phyloP scores from a whole-genome alignment of 78 protist species.

The Abeoforma whisleri region DNA sequence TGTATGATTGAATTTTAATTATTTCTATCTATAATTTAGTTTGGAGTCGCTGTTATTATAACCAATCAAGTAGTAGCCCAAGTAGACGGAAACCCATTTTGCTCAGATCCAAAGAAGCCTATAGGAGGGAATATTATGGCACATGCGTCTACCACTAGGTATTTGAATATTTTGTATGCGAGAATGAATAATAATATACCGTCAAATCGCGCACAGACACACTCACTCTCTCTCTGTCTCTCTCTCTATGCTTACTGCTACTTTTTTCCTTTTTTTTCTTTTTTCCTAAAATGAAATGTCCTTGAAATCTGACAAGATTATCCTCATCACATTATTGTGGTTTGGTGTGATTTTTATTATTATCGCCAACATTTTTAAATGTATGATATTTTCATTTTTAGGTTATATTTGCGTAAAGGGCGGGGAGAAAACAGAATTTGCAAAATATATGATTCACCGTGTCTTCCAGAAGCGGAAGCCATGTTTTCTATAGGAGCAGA shows the following conservation, averaged over 20 bases:
- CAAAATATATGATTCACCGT: slow-evolving; percentile 95
- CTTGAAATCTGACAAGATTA: background rate
- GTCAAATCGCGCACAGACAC: background rate
- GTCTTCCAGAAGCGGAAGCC: slow-evolving; percentile 75
- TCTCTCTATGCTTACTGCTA: background rate
- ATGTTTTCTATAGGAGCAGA: slow-evolving; percentile 40
- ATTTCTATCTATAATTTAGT: too few species aligned
- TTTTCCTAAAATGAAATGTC: background rate
- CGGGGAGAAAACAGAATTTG: slow-evolving; percentile 90
- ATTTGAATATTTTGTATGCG: slow-evolving; percentile 7
- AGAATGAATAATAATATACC: background rate
- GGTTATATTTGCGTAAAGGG: slow-evolving; percentile 87
- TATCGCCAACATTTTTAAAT: background rate
- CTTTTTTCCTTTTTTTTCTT: background rate
- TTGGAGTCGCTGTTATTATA: slow-evolving; percentile 91
- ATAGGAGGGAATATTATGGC: slow-evolving; percentile 99
- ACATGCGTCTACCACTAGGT: slow-evolving; percentile 96
- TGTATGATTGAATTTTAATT: too few species aligned
- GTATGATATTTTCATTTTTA: background rate
- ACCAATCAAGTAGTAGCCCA: slow-evolving; percentile 97
- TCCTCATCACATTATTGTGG: too few species aligned
- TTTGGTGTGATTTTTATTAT: too few species aligned
- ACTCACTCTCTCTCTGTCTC: background rate
- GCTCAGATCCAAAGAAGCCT: slow-evolving; percentile 82
- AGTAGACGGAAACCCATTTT: slow-evolving; percentile 66